These are phyloP conservation scores for Gossypium turneri DNA, from an alignment of 345 rosid genomes.

Conservation along the genomic window DNA sequence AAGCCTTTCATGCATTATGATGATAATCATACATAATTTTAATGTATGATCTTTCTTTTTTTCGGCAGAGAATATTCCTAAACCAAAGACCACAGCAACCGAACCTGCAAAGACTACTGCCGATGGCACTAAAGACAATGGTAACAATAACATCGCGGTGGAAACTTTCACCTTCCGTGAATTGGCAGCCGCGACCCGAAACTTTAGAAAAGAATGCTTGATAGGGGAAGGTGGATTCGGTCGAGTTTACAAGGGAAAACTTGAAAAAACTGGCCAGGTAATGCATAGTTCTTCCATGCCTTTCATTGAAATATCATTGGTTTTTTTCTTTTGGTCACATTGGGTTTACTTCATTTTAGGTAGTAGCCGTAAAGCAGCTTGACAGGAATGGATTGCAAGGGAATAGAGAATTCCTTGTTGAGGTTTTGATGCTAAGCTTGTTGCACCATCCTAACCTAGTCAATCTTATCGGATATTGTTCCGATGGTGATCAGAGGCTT, in stretches of 20 bases:
- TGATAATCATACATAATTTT: neutral
- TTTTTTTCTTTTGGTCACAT: neutral
- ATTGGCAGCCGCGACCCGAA: slow-evolving; percentile 81
- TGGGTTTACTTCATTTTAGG: slow-evolving; percentile 23
- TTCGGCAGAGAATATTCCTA: slow-evolving; percentile 23
- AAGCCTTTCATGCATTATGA: no score
- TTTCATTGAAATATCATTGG: neutral
- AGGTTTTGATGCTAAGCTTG: slow-evolving; percentile 60
- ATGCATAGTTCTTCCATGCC: neutral
- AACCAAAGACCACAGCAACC: neutral
- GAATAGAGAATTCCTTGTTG: slow-evolving; percentile 60
- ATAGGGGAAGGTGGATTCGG: slow-evolving; percentile 98
- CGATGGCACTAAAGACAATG: slow-evolving; percentile 25
- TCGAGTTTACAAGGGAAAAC: slow-evolving; percentile 79
- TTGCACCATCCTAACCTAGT: slow-evolving; percentile 60
- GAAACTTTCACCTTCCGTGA: slow-evolving; percentile 81
- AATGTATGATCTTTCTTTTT: neutral
- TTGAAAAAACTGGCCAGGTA: slow-evolving; percentile 67
- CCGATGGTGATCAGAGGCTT: slow-evolving; percentile 74
- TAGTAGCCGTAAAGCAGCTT: slow-evolving; percentile 65
- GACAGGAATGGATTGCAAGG: slow-evolving; percentile 68
- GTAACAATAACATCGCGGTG: slow-evolving; percentile 47
- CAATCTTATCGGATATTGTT: slow-evolving; percentile 65
- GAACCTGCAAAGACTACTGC: slow-evolving; percentile 20
- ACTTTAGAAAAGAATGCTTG: slow-evolving; percentile 80